These are phyloP conservation scores for Mucor saturninus DNA, from an alignment of 371 early-diverging fungal genomes.

Conservation along the genomic window DNA sequence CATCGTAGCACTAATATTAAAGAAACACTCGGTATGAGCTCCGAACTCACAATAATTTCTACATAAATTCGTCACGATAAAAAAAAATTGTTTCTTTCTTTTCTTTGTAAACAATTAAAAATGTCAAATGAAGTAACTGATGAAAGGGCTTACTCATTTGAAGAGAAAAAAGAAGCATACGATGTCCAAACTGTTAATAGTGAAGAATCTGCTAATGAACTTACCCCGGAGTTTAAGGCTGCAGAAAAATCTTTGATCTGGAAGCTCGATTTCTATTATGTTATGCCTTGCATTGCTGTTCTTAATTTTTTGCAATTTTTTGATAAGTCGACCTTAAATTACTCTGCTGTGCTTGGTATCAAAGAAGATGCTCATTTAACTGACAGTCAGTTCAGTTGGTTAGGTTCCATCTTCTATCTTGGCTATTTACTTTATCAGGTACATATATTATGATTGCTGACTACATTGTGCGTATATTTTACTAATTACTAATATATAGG, in stretches of 20 bases:
- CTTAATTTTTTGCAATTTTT: slow-evolving; percentile 38
- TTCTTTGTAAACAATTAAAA: not conserved
- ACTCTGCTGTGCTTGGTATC: slow-evolving; percentile 35
- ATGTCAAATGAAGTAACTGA: not conserved
- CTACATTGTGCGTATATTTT: not conserved
- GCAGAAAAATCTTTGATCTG: slow-evolving; percentile 19
- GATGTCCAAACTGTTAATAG: slow-evolving; percentile 8
- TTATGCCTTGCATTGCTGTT: slow-evolving; percentile 29
- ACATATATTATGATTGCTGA: not conserved
- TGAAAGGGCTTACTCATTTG: not conserved
- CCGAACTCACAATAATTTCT: not conserved
- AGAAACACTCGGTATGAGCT: no score
- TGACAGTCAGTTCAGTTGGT: slow-evolving; percentile 34
- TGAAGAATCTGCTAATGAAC: slow-evolving; percentile 3
- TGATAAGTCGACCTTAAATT: slow-evolving; percentile 40
- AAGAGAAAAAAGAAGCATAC: not conserved
- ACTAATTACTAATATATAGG: not conserved
- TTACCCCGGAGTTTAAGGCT: slow-evolving; percentile 16
- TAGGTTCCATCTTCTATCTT: slow-evolving; percentile 45
- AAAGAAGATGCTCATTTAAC: slow-evolving; percentile 29
- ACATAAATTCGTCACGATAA: not conserved
- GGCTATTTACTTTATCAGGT: slow-evolving; percentile 47
- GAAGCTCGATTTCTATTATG: slow-evolving; percentile 28
- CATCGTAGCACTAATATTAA: no score
- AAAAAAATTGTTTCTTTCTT: not conserved